These are phyloP conservation scores for Pulicaria dysenterica DNA, from an alignment of 129 eudicot species.

Conservation along the genomic window DNA sequence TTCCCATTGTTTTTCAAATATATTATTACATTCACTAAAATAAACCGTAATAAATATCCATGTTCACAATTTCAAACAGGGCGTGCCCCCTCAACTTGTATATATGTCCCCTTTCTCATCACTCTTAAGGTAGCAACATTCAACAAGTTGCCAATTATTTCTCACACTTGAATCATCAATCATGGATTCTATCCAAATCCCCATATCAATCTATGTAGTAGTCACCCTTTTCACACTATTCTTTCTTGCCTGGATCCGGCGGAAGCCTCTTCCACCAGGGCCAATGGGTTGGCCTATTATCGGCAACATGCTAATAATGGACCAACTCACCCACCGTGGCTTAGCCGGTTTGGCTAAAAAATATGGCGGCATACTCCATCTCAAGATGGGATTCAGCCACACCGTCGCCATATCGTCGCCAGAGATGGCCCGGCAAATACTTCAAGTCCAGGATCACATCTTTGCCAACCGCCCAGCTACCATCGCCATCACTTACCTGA, in stretches of 20 bases:
- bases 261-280: constrained; percentile 74
- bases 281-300: constrained; percentile 85
- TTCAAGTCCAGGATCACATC: constrained; percentile 79
- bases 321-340: constrained; percentile 84
- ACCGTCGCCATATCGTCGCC: constrained; percentile 72
- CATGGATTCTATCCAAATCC: constrained; percentile 30
- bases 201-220: constrained; percentile 31
- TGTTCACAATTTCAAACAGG: constrained; percentile 17
- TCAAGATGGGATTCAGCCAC: constrained; percentile 74
- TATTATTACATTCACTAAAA: too few relatives aligned
- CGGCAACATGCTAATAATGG: constrained; percentile 89
- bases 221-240: constrained; percentile 38
- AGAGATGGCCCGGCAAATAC: constrained; percentile 70
- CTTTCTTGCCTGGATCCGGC: constrained; percentile 31
- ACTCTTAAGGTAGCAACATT: constrained; percentile 32
- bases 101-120: constrained; percentile 17
- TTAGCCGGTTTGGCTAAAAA: constrained; percentile 55
- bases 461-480: constrained; percentile 86
- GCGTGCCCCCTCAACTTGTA: constrained; percentile 37
- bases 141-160: constrained; percentile 28
- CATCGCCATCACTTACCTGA: constrained; percentile 69
- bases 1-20: neutral
- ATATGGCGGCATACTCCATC: constrained; percentile 78
- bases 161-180: neutral
- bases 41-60: neutral